Evolutionary conservation across 2,329 filamentous ascomycete species (phyloP).

Genomic region (Domatiomyces catenatus): DNA sequence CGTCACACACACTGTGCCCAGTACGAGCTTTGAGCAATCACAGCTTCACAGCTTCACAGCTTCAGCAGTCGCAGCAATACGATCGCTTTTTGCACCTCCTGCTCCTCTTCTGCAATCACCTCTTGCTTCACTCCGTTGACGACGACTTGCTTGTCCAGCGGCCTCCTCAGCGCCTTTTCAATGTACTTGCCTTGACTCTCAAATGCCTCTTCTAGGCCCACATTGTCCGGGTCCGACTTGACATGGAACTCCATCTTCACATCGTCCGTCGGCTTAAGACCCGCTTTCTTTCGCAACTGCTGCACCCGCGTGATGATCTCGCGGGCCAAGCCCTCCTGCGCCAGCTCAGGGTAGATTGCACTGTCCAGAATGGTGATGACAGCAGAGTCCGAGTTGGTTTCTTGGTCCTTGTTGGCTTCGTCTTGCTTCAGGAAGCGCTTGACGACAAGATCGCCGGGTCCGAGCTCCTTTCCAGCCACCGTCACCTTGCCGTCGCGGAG

Average conservation of each 20-base stretch:
- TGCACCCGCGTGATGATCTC: slow-evolving; percentile 92
- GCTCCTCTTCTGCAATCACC: slow-evolving; percentile 66
- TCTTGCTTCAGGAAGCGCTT: slow-evolving; percentile 63
- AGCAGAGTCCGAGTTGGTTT: slow-evolving; percentile 77
- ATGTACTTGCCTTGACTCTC: slow-evolving; percentile 51
- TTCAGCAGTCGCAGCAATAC: slow-evolving; percentile 63
- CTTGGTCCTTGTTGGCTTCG: slow-evolving; percentile 54
- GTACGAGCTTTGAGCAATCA: slow-evolving; percentile 27
- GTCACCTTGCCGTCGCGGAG: slow-evolving; percentile 56
- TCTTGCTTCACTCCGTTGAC: slow-evolving; percentile 38
- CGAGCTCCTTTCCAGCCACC: slow-evolving; percentile 73
- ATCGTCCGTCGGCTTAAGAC: slow-evolving; percentile 79
- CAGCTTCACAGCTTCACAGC: slow-evolving; percentile 59
- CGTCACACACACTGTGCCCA: not conserved
- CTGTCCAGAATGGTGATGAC: slow-evolving; percentile 83
- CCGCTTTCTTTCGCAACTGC: slow-evolving; percentile 82
- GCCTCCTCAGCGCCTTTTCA: slow-evolving; percentile 62
- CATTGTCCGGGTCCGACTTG: slow-evolving; percentile 59
- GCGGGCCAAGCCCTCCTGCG: slow-evolving; percentile 72
- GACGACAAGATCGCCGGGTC: slow-evolving; percentile 68
- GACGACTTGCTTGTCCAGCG: slow-evolving; percentile 53
- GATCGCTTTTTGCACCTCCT: slow-evolving; percentile 70
- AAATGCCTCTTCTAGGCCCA: slow-evolving; percentile 58
- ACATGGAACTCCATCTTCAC: slow-evolving; percentile 88
- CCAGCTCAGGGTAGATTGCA: slow-evolving; percentile 67